A percentile compares a stretch with the other conserved stretches of the same genome.
phyloP scores from a whole-genome alignment of 1,139 yeast species.

The Saccharomycopsis phalli region DNA sequence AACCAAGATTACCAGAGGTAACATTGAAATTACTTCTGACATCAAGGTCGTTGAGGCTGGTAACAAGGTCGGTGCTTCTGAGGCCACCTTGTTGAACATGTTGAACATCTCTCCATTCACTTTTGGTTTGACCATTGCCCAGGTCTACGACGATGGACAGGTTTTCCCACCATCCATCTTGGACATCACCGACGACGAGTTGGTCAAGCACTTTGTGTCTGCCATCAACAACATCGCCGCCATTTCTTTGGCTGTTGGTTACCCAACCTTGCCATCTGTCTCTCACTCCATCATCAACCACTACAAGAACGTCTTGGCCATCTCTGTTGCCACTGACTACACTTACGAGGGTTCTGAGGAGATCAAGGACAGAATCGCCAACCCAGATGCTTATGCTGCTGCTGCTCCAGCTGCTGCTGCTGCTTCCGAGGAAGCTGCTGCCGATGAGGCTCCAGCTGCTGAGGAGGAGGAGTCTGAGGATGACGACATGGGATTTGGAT shows the following conservation, averaged over 20 bases:
- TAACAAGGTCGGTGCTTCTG: conserved; percentile 95
- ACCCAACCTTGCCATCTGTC: conserved; percentile 99
- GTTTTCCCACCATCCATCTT: conserved; percentile 93
- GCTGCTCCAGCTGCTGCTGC: conserved; percentile 83
- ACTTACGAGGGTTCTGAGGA: conserved; percentile 99
- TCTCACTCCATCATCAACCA: conserved; percentile 98
- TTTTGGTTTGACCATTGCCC: conserved; percentile 93
- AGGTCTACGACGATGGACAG: conserved; percentile 98
- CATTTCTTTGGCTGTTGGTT: conserved; percentile 93
- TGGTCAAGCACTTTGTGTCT: conserved; percentile 81
- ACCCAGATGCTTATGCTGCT: conserved; percentile 99
- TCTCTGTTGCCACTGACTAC: conserved; percentile 97
- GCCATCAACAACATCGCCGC: conserved; percentile 94
- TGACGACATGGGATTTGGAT: conserved; percentile 96
- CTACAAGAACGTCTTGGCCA: conserved; percentile 98
- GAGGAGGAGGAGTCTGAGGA: conserved; percentile 76
- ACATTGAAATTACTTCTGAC: conserved; percentile 97
- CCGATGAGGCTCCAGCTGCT: conserved; percentile 64
- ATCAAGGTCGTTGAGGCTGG: conserved; percentile 89
- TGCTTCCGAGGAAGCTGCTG: conserved; percentile 51
- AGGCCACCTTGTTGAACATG: conserved; percentile 98
- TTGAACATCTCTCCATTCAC: conserved; percentile 99
- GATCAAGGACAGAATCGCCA: conserved; percentile 98
- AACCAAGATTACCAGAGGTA: conserved; percentile 99
- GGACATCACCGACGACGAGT: conserved; percentile 97